Evolutionary conservation across 2,329 filamentous ascomycete species (phyloP).

Genomic region (Aspergillus clavatus): DNA sequence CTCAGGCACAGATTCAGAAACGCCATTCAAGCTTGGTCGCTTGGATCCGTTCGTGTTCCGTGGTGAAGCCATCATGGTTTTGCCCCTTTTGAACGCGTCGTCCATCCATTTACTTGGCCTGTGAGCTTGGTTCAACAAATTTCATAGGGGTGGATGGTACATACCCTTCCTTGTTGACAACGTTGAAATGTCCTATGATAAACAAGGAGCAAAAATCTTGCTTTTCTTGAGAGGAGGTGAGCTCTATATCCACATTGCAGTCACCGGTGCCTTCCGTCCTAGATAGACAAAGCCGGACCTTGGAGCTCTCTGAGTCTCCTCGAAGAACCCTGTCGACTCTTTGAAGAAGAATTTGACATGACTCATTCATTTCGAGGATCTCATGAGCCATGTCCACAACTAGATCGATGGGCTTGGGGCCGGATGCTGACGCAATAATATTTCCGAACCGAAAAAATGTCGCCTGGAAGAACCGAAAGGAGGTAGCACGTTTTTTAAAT

Average conservation of each 20-base stretch:
- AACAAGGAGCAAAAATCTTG: constrained; percentile 17
- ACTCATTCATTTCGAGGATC: constrained; percentile 7
- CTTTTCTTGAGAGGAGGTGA: constrained; percentile 19
- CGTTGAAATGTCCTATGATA: constrained; percentile 6
- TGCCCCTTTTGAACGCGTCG: constrained; percentile 21
- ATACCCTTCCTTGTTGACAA: constrained; percentile 23
- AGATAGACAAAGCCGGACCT: constrained; percentile 27
- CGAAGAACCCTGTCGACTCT: constrained; percentile 18
- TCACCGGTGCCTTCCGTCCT: constrained; percentile 15
- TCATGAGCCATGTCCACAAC: constrained; percentile 10
- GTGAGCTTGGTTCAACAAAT: constrained; percentile 6
- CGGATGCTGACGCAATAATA: constrained; percentile 7
- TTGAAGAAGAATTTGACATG: constrained; percentile 14
- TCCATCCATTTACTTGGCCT: constrained; percentile 31
- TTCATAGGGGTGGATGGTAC: constrained; percentile 6
- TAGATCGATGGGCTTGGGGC: constrained; percentile 9
- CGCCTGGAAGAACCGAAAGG: constrained; percentile 13
- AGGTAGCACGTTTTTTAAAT: background rate
- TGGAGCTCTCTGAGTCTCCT: constrained; percentile 21
- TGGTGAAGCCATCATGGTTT: background rate
- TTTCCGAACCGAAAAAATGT: constrained; percentile 21
- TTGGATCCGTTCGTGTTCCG: constrained; percentile 11
- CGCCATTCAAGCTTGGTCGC: constrained; percentile 8
- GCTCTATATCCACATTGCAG: constrained; percentile 26
- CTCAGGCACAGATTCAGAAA: constrained; percentile 6